Conservation (phyloP, 225 moss, liverwort and hornwort species). For the Marchantia paleacea region DNA sequence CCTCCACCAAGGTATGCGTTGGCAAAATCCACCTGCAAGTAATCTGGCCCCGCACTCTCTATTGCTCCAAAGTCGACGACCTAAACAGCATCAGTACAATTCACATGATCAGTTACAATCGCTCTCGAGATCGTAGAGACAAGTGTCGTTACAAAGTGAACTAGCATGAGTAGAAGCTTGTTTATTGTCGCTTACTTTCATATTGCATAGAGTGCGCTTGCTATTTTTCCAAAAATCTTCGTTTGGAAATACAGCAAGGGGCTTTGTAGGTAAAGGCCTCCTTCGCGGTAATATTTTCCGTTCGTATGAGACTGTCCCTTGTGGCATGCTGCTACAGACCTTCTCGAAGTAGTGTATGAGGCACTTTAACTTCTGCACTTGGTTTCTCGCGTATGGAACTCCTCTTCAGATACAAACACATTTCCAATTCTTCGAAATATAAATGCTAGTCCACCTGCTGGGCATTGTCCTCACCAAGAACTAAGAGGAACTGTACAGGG, state of each 20-base stretch:
- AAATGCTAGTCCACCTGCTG: slow-evolving; percentile 6
- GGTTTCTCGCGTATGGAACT: slow-evolving; percentile 8
- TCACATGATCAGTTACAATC: not conserved
- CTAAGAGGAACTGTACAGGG: not conserved
- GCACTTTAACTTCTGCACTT: slow-evolving; percentile 60
- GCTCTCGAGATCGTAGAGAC: not conserved
- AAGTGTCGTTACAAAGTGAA: not conserved
- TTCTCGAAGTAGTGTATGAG: slow-evolving; percentile 62
- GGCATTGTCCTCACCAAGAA: not conserved
- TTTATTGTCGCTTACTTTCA: slow-evolving; percentile 34
- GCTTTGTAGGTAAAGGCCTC: slow-evolving; percentile 2
- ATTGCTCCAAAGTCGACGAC: slow-evolving; percentile 48
- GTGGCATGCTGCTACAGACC: slow-evolving; percentile 50
- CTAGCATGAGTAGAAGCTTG: not conserved
- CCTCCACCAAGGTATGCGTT: slow-evolving; percentile 75
- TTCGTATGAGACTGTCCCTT: slow-evolving; percentile 61
- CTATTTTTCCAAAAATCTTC: slow-evolving; percentile 62
- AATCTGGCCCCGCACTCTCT: slow-evolving; percentile 60
- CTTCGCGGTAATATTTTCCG: slow-evolving; percentile 48
- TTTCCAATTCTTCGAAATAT: slow-evolving; percentile 6
- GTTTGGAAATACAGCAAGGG: slow-evolving; percentile 28
- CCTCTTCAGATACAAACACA: slow-evolving; percentile 17
- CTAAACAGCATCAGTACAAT: slow-evolving; percentile 15
- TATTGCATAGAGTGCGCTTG: slow-evolving; percentile 44
- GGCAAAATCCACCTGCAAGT: slow-evolving; percentile 69